These are phyloP conservation scores for Chamaenerion angustifolium DNA, from an alignment of 345 rosid species.

Conservation along the genomic window DNA sequence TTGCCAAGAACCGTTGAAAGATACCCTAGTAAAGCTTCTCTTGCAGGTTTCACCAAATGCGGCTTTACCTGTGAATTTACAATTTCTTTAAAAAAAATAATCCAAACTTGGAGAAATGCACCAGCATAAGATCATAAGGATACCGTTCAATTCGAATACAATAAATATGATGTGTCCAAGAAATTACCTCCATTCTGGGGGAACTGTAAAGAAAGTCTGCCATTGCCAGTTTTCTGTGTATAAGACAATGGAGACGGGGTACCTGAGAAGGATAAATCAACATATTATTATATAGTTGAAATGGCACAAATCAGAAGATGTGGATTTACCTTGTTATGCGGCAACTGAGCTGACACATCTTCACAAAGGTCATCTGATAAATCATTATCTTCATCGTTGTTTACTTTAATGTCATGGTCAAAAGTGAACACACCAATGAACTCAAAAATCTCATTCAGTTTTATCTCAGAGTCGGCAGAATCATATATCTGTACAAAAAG, in stretches of 20 bases:
- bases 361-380: slow-evolving; percentile 31
- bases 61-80: slow-evolving; percentile 38
- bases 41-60: slow-evolving; percentile 35
- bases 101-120: neutral
- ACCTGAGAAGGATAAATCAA: slow-evolving; percentile 28
- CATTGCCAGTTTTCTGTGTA: slow-evolving; percentile 64
- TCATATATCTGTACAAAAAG: slow-evolving; percentile 50
- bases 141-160: neutral
- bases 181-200: slow-evolving; percentile 46
- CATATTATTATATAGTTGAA: too few species aligned
- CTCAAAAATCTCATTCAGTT: slow-evolving; percentile 82
- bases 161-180: neutral
- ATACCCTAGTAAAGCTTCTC: slow-evolving; percentile 53
- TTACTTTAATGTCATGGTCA: slow-evolving; percentile 29
- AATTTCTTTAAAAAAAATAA: slow-evolving; percentile 1
- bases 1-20: slow-evolving; percentile 66
- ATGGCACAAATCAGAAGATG: too few species aligned
- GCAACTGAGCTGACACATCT: slow-evolving; percentile 40
- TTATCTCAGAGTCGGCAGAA: slow-evolving; percentile 61
- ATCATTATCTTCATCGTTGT: slow-evolving; percentile 29
- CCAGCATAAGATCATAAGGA: neutral
- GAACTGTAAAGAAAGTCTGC: slow-evolving; percentile 40
- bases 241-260: slow-evolving; percentile 77
- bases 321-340: slow-evolving; percentile 29
- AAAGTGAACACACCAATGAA: slow-evolving; percentile 66